Evolutionary conservation across 129 eudicot genomes (phyloP), one percentile per base, ranked within the genome.

Genomic region (Flaveria sonorensis): DNA sequence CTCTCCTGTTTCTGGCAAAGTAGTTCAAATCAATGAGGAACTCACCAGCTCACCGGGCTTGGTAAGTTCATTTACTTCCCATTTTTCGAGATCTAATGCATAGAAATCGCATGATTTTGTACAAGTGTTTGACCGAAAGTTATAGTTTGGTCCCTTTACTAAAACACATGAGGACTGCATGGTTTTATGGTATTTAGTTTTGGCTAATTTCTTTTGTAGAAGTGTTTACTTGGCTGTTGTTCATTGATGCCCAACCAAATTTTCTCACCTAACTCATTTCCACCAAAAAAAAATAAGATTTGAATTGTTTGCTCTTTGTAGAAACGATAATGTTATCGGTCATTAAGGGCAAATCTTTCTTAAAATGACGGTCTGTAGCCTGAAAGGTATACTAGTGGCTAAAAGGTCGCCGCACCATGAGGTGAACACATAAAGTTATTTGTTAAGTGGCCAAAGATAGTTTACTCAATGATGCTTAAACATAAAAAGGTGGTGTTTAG

Each of bases 1-100:
- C 68, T 90, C 96, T 46, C 96, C 96, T 40, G 84, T 88, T 75
- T 90, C 96, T 7, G 96, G 96, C 10, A 88, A 80, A 75, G 93
- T 90, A 56, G 81, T 85, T 72, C 86, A 86, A 72, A 89, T 90
- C 62, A 90, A 90, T 64, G 68, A 76, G 50, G 77, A 84, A 71
- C 93, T 90, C 61, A 81, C 10, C 52, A 70, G 45, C 70, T 84
- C 90, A 45, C 96, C 93, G 15, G 96, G 83, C 56, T 76, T 89
- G 83, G 92, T 89, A 68, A 87, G 87, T 45, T 42, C 15, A 6
- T 74, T 40, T 62, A 23, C 47, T 61, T 64, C 63, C 21, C n/a
- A 52, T 30, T 32, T 39, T 18, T 65, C 3, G 2, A 52, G 23
- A n/a, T 48, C 4, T 14, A 12, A 14, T 48, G 16, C n/a, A 13